Base-by-base conservation (phyloP, 768 basidiomycete species). In the Auricularia sp. region DNA sequence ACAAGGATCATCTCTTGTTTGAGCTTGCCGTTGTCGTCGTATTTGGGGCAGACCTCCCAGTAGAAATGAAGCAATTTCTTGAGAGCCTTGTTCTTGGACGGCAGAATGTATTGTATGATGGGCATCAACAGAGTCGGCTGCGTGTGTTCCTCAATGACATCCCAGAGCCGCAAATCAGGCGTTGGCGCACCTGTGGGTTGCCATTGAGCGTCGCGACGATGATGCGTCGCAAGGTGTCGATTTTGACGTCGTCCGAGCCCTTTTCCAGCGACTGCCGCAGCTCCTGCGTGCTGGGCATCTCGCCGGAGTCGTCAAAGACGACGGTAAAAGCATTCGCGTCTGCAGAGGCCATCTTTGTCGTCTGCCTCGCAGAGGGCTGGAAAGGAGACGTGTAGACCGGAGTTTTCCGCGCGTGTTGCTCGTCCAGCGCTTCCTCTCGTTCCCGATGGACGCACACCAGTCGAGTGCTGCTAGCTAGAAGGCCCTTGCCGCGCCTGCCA, bases 1-100 rank as follows among this genome's bases (percentile, higher is more conserved):
- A 98, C 96, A 62, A 98, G 84, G 72, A 98, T 98, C 96, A 98
- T 98, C 79, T 99, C 96, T 77, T 98, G 97, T 83, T 96, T 98
- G 69, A 98, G 77, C 78, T 98, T 98, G 61, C 96, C 96, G 68
- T 85, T 87, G 71, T 98, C 96, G 70, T 98, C 96, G 67, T 95
- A 88, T 75, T 98, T 98, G 8, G 96, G 96, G 77, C 95, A 98
- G 23, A 98, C 90, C 78, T 98, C 92, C 91, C 91, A 94, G 74
- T 95, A 94, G 73, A 93, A 93, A 75, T 93, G 93, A 43, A 98
- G 79, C 67, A 97, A 78, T 79, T 98, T 99, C 86, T 99, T 98
- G 73, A 98, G 84, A 66, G 88, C 87, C 80, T 99, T 98, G 79
- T 91, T 94, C 73, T 87, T 87, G 62, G 90, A 91, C 43, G 97